Evolutionary conservation across 1,139 yeast species (phyloP).

Genomic region (Protomyces lactucae-debilis): DNA sequence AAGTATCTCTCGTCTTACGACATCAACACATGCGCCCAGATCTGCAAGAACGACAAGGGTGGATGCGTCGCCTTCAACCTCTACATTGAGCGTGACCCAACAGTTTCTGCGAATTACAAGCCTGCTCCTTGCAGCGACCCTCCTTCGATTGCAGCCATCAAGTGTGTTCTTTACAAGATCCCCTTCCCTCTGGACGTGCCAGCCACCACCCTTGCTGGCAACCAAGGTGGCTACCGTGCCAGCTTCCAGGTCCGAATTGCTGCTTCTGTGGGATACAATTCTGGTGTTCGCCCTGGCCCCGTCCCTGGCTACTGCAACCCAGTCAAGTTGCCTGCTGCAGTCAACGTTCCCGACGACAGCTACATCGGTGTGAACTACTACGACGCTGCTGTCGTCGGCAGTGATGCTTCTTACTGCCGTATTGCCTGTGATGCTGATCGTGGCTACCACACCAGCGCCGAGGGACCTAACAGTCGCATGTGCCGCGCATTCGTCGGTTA

Average conservation of each 20-base stretch:
- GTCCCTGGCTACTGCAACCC: background rate
- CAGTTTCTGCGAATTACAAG: background rate
- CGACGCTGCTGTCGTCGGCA: background rate
- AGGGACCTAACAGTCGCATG: background rate
- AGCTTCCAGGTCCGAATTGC: background rate
- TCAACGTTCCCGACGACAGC: background rate
- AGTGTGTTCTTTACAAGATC: constrained; percentile 1
- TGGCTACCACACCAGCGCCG: background rate
- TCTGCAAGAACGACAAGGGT: background rate
- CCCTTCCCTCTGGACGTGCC: background rate
- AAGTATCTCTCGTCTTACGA: background rate
- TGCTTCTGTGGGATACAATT: background rate
- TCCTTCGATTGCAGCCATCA: background rate
- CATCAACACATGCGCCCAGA: background rate
- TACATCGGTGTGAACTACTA: background rate
- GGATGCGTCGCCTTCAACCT: constrained; percentile 2
- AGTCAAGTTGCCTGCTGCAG: background rate
- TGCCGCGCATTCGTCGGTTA: background rate
- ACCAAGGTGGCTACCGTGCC: background rate
- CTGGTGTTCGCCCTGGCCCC: background rate
- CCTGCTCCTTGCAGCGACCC: background rate
- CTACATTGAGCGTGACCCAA: constrained; percentile 2
- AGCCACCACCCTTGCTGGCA: background rate
- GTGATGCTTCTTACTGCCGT: background rate
- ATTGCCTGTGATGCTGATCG: background rate